These are phyloP conservation scores for Quillaja saponaria DNA, from an alignment of 306 rosid species.

Conservation along the genomic window DNA sequence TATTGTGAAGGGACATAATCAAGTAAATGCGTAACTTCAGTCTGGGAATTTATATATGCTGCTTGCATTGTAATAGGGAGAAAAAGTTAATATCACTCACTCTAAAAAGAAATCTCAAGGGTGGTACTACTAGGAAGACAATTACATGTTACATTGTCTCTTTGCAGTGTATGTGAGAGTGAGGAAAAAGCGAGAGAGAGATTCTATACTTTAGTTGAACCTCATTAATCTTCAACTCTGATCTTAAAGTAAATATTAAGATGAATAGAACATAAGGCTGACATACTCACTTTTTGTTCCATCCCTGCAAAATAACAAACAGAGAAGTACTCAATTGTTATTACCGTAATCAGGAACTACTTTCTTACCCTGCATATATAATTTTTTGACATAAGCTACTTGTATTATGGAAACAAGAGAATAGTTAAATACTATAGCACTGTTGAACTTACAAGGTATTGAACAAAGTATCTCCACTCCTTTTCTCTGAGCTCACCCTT, in stretches of 20 bases:
- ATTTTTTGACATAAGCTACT: constrained; percentile 7
- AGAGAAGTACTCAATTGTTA: constrained; percentile 14
- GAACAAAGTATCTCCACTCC: constrained; percentile 93
- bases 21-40: too few species aligned
- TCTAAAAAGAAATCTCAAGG: too few species aligned
- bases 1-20: too few species aligned
- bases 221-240: constrained; percentile 22
- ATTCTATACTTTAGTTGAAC: constrained; percentile 31
- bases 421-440: constrained; percentile 9
- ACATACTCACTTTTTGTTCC: constrained; percentile 96
- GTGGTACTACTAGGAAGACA: too few species aligned
- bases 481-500: constrained; percentile 77
- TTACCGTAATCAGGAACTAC: constrained; percentile 4
- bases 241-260: constrained; percentile 22
- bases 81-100: too few species aligned
- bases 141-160: too few species aligned
- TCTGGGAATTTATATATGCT: too few species aligned
- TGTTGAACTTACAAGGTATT: constrained; percentile 81
- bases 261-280: constrained; percentile 30
- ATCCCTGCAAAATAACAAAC: constrained; percentile 83
- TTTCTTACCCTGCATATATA: constrained; percentile 12
- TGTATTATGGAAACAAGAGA: constrained; percentile 3
- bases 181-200: too few species aligned
- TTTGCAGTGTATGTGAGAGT: too few species aligned
- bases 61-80: too few species aligned